Evolutionary conservation across 208 protist genomes (phyloP).

Genomic region (Trypanosoma melophagium): DNA sequence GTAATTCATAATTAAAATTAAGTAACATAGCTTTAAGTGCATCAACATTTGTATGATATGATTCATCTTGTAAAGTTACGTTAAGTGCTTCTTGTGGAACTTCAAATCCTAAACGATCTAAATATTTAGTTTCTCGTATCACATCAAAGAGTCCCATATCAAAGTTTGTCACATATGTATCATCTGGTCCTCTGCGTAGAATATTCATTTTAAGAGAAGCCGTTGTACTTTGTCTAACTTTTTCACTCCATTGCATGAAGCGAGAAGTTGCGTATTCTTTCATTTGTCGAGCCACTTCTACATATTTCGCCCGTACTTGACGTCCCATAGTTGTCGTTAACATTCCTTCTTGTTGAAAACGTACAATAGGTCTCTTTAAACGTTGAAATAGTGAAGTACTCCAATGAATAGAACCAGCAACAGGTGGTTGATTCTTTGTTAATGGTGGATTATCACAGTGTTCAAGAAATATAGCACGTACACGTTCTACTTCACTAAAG

Average conservation of each 20-base stretch:
- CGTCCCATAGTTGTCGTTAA: constrained; percentile 88
- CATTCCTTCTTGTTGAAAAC: constrained; percentile 94
- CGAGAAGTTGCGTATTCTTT: constrained; percentile 91
- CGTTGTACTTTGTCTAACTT: constrained; percentile 82
- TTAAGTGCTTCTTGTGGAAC: constrained; percentile 96
- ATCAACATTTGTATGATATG: constrained; percentile 95
- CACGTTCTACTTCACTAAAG: constrained; percentile 89
- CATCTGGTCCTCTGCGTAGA: constrained; percentile 67
- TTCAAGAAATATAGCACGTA: constrained; percentile 91
- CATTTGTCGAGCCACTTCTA: constrained; percentile 92
- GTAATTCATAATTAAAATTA: constrained; percentile 88
- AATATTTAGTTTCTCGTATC: constrained; percentile 97
- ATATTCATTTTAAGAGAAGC: constrained; percentile 91
- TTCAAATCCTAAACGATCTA: constrained; percentile 95
- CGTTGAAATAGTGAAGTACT: constrained; percentile 95
- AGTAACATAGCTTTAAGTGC: constrained; percentile 93
- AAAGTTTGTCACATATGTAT: constrained; percentile 95
- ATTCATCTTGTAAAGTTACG: constrained; percentile 97
- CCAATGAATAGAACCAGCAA: constrained; percentile 97
- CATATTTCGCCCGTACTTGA: constrained; percentile 91
- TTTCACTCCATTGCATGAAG: constrained; percentile 91
- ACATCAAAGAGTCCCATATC: constrained; percentile 88
- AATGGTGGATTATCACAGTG: constrained; percentile 91
- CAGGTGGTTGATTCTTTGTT: constrained; percentile 96
- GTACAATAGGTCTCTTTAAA: constrained; percentile 96